Percentiles rank a stretch among this genome's conserved stretches.
phyloP scores from a whole-genome alignment of 1,139 yeast genomes.

The Sugiyamaella neomexicana region DNA sequence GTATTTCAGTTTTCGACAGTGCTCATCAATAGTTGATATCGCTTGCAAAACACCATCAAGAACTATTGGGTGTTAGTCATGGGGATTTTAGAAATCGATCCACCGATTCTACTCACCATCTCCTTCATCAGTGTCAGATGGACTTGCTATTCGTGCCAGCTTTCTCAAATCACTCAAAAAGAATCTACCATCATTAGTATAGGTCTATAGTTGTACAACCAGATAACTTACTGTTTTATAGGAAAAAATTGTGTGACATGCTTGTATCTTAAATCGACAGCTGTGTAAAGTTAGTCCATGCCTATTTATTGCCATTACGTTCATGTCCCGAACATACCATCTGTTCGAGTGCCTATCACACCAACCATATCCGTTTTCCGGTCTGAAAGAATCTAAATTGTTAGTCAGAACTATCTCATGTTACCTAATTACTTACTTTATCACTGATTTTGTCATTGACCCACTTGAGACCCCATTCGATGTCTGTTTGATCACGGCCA shows the following conservation, averaged over 20 bases:
- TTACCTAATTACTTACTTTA: constrained; percentile 40
- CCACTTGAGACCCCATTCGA: constrained; percentile 46
- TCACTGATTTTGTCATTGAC: constrained; percentile 47
- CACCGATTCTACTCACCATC: constrained; percentile 25
- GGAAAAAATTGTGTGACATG: constrained; percentile 10
- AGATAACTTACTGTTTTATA: constrained; percentile 4
- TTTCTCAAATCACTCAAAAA: constrained; percentile 34
- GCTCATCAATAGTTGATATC: constrained; percentile 36
- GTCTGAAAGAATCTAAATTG: constrained; percentile 42
- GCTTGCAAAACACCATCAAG: constrained; percentile 40
- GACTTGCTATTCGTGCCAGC: constrained; percentile 30
- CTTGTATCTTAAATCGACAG: neutral
- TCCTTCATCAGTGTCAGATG: constrained; percentile 36
- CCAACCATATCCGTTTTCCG: constrained; percentile 60
- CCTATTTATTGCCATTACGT: no score
- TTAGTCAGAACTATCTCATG: neutral
- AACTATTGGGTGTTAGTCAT: constrained; percentile 15
- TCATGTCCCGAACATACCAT: constrained; percentile 2
- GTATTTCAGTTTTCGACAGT: constrained; percentile 41
- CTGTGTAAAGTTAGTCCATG: constrained; percentile 1
- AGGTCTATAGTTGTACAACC: neutral
- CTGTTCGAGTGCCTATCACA: constrained; percentile 45
- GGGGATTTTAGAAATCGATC: no score
- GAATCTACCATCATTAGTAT: constrained; percentile 25
- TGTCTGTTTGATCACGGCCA: constrained; percentile 36